phyloP scores from a whole-genome alignment of 108 stramenopile genomes.

The Nitzschia sp. region DNA sequence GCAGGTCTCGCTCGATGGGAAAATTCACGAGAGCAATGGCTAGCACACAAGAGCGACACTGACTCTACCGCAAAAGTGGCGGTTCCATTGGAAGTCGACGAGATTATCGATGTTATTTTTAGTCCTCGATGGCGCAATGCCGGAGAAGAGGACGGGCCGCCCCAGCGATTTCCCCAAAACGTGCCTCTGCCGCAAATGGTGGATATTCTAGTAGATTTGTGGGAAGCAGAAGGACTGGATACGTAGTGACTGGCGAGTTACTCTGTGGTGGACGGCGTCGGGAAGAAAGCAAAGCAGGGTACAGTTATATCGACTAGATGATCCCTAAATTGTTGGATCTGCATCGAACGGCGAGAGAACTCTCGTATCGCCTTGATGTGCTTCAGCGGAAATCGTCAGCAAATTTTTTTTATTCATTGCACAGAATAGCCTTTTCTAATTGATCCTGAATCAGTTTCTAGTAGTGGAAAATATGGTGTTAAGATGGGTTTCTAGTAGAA shows the following conservation, averaged over 20 bases:
- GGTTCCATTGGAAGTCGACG: slow-evolving; percentile 67
- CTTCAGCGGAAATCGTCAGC: too few relatives aligned
- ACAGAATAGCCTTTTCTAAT: too few relatives aligned
- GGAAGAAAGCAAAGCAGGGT: too few relatives aligned
- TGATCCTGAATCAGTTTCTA: too few relatives aligned
- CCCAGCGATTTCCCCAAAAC: slow-evolving; percentile 60
- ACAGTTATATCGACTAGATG: too few relatives aligned
- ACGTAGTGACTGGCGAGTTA: slow-evolving; percentile 44
- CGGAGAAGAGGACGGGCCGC: slow-evolving; percentile 22
- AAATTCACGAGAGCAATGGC: slow-evolving; percentile 50
- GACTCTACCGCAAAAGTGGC: slow-evolving; percentile 28
- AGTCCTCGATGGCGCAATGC: slow-evolving; percentile 59
- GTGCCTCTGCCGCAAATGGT: slow-evolving; percentile 83
- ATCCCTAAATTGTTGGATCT: too few relatives aligned
- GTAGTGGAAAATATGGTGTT: too few relatives aligned
- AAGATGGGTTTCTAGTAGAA: too few relatives aligned
- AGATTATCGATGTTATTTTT: slow-evolving; percentile 80
- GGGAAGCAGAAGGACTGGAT: slow-evolving; percentile 89
- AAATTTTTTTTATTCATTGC: too few relatives aligned
- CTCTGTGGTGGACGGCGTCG: too few relatives aligned
- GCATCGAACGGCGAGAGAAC: too few relatives aligned
- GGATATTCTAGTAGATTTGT: slow-evolving; percentile 78
- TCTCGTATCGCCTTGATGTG: too few relatives aligned
- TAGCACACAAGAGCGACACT: slow-evolving; percentile 15
- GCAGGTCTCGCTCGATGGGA: slow-evolving; percentile 59